Base-by-base conservation (phyloP, 2,329 filamentous ascomycete species). In the Exophiala bonariae region DNA sequence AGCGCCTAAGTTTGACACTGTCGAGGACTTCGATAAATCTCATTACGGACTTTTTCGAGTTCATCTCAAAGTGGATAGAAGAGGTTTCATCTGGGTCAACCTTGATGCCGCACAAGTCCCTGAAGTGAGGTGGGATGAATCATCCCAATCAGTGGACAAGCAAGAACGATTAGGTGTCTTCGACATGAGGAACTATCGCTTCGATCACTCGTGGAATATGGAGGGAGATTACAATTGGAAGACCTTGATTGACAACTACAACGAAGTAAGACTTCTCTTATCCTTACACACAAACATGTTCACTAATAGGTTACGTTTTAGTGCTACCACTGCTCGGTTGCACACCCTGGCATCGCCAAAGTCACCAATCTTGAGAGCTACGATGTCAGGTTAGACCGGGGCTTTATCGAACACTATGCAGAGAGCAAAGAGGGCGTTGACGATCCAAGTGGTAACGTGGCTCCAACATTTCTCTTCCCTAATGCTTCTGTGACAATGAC, bases 1-100 rank as follows among this genome's bases (percentile, higher is more conserved):
- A 60, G 80, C 81, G 2, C 80, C 80, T 0, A 71, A 75, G 2
- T 83, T 80, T 56, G 71, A 81, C 35, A 71, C 74, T n/a, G 62
- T 83, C 1, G 65, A 70, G 2, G 76, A 73, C 9, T 84, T 83
- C 56, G 75, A 82, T 56, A 79, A 76, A 63, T 64, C 66, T 10
- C 64, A 77, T 60, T 81, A 83, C 49, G 69, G 74, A 6, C 70
- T 83, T 0, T 73, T 82, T 47, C 44, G 35, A 2, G 38, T 52
- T n/a, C 45, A 52, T 19, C 34, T 55, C 20, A 22, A 44, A 10
- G 35, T 55, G 18, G 49, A 52, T 28, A 30, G 38, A 11, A 38
- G 28, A n/a, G 49, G 49, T 13, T 48, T 48, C 20, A 38, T 55
- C 10, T 49, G 49, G 49, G 39, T 55, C 20, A 52, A 52, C 26